Evolutionary conservation across 2,329 filamentous ascomycete species (phyloP), one percentile per base, ranked within the genome.

Genomic region (Aureobasidium melanogenum): DNA sequence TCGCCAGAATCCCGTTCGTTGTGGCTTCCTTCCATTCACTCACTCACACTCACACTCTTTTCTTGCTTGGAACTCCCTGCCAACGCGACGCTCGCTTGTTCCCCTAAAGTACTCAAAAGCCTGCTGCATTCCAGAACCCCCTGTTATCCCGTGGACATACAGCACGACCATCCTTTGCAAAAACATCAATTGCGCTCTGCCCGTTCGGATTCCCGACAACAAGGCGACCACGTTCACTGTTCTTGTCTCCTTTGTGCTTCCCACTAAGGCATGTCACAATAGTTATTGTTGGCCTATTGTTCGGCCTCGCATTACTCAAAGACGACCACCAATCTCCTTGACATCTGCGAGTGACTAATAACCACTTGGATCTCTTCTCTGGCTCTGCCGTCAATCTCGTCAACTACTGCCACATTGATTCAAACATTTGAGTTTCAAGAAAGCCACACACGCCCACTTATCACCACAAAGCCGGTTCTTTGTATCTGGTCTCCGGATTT

Each of bases 401-500:
- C 52, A 47, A 22, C 55, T 30, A 22, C 36, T 34, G 30, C 32
- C 55, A 32, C 28, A 41, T 50, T 24, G 46, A 28, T n/a, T 5
- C 22, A 22, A 9, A 24, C 22, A 59, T 59, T 59, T 59, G 44
- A 32, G 10, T 47, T 57, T 1, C 41, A 30, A 48, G 24, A 15
- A 59, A 59, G 56, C 52, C 48, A 52, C 58, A 52, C n/a, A 44
- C 47, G 15, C 44, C 46, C 48, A 24, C 34, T 44, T 44, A 46
- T 17, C 36, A 38, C 44, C 54, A 55, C 52, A 62, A 51, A 62
- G 62, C 60, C 48, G 43, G 55, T 54, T 62, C 63, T 64, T 64
- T 64, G 63, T 64, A 26, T 51, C 43, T 51, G 41, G 26, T 47
- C 43, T 61, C 63, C 61, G 63, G 61, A 63, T 57, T 64, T 56